Base-by-base conservation (phyloP, 495 filamentous ascomycete genomes). In the Aspergillus asperescens region DNA sequence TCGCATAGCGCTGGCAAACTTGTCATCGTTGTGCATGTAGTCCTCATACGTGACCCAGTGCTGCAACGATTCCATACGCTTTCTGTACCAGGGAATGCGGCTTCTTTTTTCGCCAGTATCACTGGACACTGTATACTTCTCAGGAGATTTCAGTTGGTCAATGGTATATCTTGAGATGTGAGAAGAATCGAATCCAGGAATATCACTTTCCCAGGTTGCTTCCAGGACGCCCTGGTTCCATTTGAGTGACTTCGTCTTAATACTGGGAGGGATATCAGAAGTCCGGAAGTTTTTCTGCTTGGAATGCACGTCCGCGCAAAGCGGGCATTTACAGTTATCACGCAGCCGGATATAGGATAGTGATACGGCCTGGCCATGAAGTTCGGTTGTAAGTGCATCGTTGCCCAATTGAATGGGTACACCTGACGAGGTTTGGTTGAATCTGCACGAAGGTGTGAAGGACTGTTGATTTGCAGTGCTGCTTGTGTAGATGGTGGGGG, bases 201-300 rank as follows among this genome's bases (percentile, higher is more conserved):
- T 64, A 54, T 87, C 85, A 8, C 78, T 76, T 7, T 60, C 48
- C 87, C 89, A 96, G 5, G 59, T 54, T 0, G 95, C 63, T 10
- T 71, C 56, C 1, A 91, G 54, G 2, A 75, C 71, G 9, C 79
- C 67, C 0, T 55, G 58, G 6, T 68, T 56, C 60, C 64, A 66
- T 16, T 53, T 47, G 5, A 73, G 58, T 7, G 56, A 44, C 9
- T 55, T 47, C 2, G 81, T 65, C 9, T 51, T 25, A 41, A 89
- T 80, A 12, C 71, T 22, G 2, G 55, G 5, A 0, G 86, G 85
- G 23, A 96, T 84, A 32, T 94, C 86, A 37, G 73, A 71, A 0
- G 86, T 87, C 20, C 84, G 76, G 68, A 92, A 91, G 25, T 77
- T 81, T 66, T 92, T 91, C 62, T 97, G 92, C 48, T 82, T 86